Evolutionary conservation across 345 rosid species (phyloP).

Genomic region (Alliaria petiolata): DNA sequence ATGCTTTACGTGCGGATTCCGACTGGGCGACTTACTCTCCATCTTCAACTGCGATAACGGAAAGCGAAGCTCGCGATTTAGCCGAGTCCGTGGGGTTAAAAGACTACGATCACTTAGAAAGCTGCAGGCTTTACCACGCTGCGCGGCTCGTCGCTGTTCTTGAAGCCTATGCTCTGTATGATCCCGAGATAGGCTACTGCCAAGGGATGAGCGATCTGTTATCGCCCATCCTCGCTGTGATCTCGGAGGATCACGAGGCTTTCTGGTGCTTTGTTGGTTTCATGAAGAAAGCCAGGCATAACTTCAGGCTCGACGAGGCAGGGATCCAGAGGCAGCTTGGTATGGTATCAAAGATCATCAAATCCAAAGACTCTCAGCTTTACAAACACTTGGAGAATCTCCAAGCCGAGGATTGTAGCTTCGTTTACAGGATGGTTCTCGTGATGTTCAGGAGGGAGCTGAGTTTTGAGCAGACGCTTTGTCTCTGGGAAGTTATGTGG

Average conservation of each 20-base stretch:
- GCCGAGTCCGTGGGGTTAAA: slow-evolving; percentile 84
- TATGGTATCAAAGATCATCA: slow-evolving; percentile 85
- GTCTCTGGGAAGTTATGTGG: slow-evolving; percentile 99
- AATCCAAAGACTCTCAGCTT: slow-evolving; percentile 81
- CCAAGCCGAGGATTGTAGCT: slow-evolving; percentile 95
- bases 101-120: slow-evolving; percentile 83
- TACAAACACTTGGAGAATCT: slow-evolving; percentile 89
- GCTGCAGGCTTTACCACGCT: slow-evolving; percentile 82
- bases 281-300: slow-evolving; percentile 96
- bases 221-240: slow-evolving; percentile 75
- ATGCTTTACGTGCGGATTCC: slow-evolving; percentile 92
- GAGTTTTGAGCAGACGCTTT: slow-evolving; percentile 83
- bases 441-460: slow-evolving; percentile 90
- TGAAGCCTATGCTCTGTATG: slow-evolving; percentile 89
- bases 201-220: slow-evolving; percentile 99
- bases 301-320: slow-evolving; percentile 92
- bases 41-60: slow-evolving; percentile 61
- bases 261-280: slow-evolving; percentile 97
- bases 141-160: slow-evolving; percentile 87
- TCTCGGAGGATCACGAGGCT: slow-evolving; percentile 85
- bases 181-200: slow-evolving; percentile 95
- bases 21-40: slow-evolving; percentile 74
- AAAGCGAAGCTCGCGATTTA: slow-evolving; percentile 51
- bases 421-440: slow-evolving; percentile 96
- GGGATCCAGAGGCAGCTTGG: slow-evolving; percentile 90